Evolutionary conservation across 768 basidiomycete genomes (phyloP).

Genomic region (Bullera alba): DNA sequence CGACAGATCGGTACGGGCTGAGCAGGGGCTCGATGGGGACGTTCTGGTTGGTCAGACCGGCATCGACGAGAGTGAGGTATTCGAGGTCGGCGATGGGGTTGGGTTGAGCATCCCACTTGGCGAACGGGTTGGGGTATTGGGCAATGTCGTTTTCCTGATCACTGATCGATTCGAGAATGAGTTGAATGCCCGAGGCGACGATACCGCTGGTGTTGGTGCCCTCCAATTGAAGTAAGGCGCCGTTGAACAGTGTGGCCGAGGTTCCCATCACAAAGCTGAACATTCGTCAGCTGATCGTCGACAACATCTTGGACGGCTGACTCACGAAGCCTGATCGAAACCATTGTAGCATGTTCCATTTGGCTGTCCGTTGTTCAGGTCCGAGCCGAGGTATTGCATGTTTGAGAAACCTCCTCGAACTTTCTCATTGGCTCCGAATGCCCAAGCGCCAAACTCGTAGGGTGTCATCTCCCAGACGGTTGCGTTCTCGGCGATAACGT

Average conservation of each 20-base stretch:
- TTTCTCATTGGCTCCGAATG: slow-evolving; percentile 42
- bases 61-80: slow-evolving; percentile 44
- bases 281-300: not conserved
- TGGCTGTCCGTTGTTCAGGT: slow-evolving; percentile 56
- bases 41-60: slow-evolving; percentile 48
- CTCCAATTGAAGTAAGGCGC: slow-evolving; percentile 32
- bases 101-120: slow-evolving; percentile 23
- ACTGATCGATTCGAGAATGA: slow-evolving; percentile 28
- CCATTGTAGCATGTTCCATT: slow-evolving; percentile 61
- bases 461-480: slow-evolving; percentile 45
- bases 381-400: slow-evolving; percentile 57
- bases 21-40: slow-evolving; percentile 66
- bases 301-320: slow-evolving; percentile 33
- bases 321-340: slow-evolving; percentile 58
- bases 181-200: slow-evolving; percentile 32
- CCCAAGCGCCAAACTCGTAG: slow-evolving; percentile 44
- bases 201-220: slow-evolving; percentile 22
- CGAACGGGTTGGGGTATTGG: slow-evolving; percentile 44
- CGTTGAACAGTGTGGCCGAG: slow-evolving; percentile 50
- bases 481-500: slow-evolving; percentile 40
- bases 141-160: slow-evolving; percentile 43
- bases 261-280: slow-evolving; percentile 62
- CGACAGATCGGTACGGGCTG: slow-evolving; percentile 61
- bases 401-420: slow-evolving; percentile 60
- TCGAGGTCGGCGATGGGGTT: slow-evolving; percentile 38